phyloP scores from a whole-genome alignment of 2,329 filamentous ascomycete genomes.

The Pyricularia grisea region DNA sequence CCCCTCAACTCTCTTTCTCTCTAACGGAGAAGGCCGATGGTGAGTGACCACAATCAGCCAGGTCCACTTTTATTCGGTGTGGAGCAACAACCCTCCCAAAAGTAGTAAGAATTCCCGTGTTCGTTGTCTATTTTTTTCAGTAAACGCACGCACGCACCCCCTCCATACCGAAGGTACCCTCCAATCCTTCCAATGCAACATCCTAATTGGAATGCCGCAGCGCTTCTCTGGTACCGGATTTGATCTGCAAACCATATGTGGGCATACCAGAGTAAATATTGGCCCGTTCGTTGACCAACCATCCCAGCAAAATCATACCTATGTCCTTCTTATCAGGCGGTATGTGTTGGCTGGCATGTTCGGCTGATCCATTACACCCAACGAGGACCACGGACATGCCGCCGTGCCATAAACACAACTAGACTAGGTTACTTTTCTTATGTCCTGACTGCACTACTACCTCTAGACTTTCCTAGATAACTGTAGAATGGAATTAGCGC shows the following conservation, averaged over 20 bases:
- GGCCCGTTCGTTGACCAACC: not conserved
- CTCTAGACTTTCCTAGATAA: not conserved
- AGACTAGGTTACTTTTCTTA: not conserved
- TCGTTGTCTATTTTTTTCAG: too few relatives aligned
- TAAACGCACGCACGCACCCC: too few relatives aligned
- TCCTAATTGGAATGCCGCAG: not conserved
- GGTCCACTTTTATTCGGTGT: not conserved
- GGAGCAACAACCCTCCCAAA: not conserved
- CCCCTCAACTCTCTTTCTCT: not conserved
- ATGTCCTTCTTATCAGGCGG: too few relatives aligned
- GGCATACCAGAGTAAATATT: not conserved
- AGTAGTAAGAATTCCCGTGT: not conserved
- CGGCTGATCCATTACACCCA: not conserved
- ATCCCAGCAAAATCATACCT: not conserved
- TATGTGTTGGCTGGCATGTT: too few relatives aligned
- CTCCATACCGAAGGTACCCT: too few relatives aligned
- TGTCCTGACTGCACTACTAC: not conserved
- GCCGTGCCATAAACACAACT: not conserved
- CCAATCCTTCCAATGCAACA: not conserved
- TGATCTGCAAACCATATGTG: not conserved
- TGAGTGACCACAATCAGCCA: not conserved
- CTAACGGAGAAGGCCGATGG: not conserved
- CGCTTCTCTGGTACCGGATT: not conserved
- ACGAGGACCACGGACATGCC: not conserved
- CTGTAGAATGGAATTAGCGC: too few relatives aligned